Percentiles rank a stretch among this genome's conserved stretches.
phyloP scores from a whole-genome alignment of 257 asterid species.

The Ehretia macrophylla region DNA sequence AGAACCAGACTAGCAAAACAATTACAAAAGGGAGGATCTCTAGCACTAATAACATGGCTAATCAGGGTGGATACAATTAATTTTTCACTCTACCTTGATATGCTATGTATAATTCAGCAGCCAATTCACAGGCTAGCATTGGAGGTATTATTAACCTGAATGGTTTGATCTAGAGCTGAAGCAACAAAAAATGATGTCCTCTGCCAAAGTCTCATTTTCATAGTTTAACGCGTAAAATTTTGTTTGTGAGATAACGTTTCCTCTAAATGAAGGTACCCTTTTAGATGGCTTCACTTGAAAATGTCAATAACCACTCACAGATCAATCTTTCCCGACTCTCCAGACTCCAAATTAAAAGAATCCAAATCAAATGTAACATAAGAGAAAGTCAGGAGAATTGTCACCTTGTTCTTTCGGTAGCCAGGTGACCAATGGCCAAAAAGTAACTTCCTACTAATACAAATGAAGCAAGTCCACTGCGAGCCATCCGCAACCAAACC shows the following conservation, averaged over 20 bases:
- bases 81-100: too few species aligned
- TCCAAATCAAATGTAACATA: background rate
- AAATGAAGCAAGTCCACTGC: constrained; percentile 75
- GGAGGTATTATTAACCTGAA: background rate
- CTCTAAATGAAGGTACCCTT: background rate
- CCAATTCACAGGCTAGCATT: background rate
- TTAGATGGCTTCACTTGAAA: background rate
- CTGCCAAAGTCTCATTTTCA: too few species aligned
- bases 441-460: constrained; percentile 71
- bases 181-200: too few species aligned
- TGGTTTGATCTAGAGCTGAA: too few species aligned
- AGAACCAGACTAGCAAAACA: background rate
- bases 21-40: background rate
- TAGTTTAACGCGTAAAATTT: background rate
- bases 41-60: too few species aligned
- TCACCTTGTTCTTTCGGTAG: constrained; percentile 14
- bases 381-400: background rate
- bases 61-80: too few species aligned
- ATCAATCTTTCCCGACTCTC: background rate
- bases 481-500: constrained; percentile 74
- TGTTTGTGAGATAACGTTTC: too few species aligned
- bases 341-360: background rate
- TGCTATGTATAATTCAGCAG: background rate
- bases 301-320: background rate
- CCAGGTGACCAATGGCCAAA: constrained; percentile 46